Percentiles rank a stretch among this genome's conserved stretches.
phyloP scores from a whole-genome alignment of 192 early-diverging fungal species.

The Dispira parvispora region DNA sequence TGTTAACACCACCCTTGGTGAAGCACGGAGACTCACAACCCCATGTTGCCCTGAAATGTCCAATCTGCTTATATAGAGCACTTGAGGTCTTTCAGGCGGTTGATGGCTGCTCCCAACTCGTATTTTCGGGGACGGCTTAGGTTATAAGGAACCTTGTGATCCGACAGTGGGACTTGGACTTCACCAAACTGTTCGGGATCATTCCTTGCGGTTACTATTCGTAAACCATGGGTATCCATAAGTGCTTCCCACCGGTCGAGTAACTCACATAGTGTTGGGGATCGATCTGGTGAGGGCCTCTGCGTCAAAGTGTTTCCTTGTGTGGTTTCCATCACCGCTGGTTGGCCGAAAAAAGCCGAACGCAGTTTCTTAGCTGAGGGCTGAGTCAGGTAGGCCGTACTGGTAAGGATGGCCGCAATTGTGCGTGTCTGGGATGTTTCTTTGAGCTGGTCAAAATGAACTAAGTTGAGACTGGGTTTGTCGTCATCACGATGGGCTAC shows the following conservation, averaged over 20 bases:
- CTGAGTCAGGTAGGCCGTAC: not conserved
- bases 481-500: not conserved
- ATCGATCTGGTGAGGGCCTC: not conserved
- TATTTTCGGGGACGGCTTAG: constrained; percentile 26
- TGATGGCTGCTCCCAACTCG: constrained; percentile 32
- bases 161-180: not conserved
- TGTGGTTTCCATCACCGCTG: not conserved
- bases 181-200: not conserved
- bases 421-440: constrained; percentile 30
- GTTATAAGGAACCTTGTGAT: constrained; percentile 14
- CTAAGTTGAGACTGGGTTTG: constrained; percentile 23
- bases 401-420: constrained; percentile 23
- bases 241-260: constrained; percentile 21
- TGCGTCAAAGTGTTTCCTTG: not conserved
- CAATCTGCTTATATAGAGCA: no score
- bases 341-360: not conserved
- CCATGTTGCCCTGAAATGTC: no score
- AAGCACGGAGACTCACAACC: no score
- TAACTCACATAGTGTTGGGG: constrained; percentile 10
- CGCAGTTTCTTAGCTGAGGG: not conserved
- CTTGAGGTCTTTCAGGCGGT: constrained; percentile 9
- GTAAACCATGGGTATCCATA: constrained; percentile 17
- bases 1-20: no score
- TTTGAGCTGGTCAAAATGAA: constrained; percentile 33
- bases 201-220: constrained; percentile 13